Base-by-base conservation (phyloP, 2,329 filamentous ascomycete species). In the Periconia macrospinosa region DNA sequence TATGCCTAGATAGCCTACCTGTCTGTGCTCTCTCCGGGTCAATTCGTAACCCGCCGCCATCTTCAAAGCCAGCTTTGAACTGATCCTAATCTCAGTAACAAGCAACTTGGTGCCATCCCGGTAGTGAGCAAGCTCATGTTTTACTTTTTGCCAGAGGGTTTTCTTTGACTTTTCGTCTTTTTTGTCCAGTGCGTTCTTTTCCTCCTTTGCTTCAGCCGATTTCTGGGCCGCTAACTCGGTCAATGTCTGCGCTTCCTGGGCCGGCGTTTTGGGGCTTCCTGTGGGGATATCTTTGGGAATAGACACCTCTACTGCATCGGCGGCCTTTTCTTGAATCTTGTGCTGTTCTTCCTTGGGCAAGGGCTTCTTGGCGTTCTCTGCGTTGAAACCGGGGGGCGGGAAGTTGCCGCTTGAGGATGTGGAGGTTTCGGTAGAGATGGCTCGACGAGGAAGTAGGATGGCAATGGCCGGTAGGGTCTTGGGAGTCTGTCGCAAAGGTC, bases 11-110 rank as follows among this genome's bases (percentile, higher is more conserved):
- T 48, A 15, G 43, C 53, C 8, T 62, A 85, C 83, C 76, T 97
- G 94, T 70, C 92, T 86, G 77, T 94, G 86, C 79, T 99, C 94
- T 78, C 94, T 86, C 59, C 94, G 87, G 54, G 90, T 97, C 60
- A 99, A 85, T 76, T 99, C 94, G 77, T 99, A 99, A 8, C 94
- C 94, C 54, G 91, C 92, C 14, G 92, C 92, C 94, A 99, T 99
- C 81, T 97, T 97, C 74, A 97, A 76, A 6, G 92, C 94, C 61
- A 99, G 79, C 58, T 88, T 88, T 57, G 89, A 91, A 74, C 93
- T 97, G 73, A 99, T 99, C 76, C 81, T 91, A 71, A 97, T 87
- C 77, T 99, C 94, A 1, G 91, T 90, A 19, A 88, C 92, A 62
- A 99, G 81, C 67, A 99, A 81, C 77, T 99, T 99, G 27, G 92